Evolutionary conservation across 2,329 filamentous ascomycete species (phyloP).

Genomic region (Dactylonectria estremocensis): DNA sequence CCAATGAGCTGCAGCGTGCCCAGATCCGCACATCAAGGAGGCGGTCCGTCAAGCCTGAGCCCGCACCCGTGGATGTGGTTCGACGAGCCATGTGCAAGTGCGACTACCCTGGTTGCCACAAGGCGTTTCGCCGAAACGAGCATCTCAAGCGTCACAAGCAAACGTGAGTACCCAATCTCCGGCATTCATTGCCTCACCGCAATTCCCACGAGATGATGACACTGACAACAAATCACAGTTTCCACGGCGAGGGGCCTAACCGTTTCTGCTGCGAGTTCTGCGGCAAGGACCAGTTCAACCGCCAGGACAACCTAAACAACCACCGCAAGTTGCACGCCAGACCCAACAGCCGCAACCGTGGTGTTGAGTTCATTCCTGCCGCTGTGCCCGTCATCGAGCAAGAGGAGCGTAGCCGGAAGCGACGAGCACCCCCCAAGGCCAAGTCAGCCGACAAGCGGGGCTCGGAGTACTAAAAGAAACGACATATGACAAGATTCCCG

Average conservation of each 20-base stretch:
- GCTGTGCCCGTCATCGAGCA: conserved; percentile 59
- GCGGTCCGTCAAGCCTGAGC: conserved; percentile 49
- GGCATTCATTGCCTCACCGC: background rate
- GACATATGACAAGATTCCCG: conserved; percentile 14
- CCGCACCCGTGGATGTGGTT: conserved; percentile 53
- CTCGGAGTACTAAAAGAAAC: conserved; percentile 46
- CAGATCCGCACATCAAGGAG: conserved; percentile 56
- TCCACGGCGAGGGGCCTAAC: conserved; percentile 58
- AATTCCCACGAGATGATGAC: background rate
- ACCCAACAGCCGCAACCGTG: conserved; percentile 57
- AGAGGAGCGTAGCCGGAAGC: conserved; percentile 58
- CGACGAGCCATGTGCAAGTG: conserved; percentile 62
- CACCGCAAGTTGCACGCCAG: conserved; percentile 59
- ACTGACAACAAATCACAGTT: conserved; percentile 41
- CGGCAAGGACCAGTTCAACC: conserved; percentile 59
- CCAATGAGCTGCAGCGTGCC: conserved; percentile 59
- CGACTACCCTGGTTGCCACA: conserved; percentile 62
- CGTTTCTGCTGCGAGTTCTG: conserved; percentile 61
- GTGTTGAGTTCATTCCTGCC: conserved; percentile 58
- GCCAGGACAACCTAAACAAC: conserved; percentile 60
- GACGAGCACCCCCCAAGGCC: conserved; percentile 56
- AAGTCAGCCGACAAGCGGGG: conserved; percentile 53
- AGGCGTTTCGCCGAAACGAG: conserved; percentile 67
- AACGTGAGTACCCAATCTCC: conserved; percentile 58
- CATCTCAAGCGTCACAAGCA: conserved; percentile 70